phyloP scores from a whole-genome alignment of 148 eudicot genomes.

The Diospyros lotus region DNA sequence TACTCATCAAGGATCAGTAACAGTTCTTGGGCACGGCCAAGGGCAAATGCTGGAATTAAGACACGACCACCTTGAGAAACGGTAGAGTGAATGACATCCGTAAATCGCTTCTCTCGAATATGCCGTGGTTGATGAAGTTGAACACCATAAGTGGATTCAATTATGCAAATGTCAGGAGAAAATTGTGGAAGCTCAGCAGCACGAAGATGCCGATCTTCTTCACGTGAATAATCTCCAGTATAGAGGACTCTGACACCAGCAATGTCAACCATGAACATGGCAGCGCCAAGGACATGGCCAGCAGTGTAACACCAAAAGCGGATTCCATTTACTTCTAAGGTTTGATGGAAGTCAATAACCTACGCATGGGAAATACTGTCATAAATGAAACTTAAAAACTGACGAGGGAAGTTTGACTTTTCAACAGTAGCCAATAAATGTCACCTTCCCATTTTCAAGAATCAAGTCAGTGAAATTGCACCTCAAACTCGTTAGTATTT shows the following conservation, averaged over 20 bases:
- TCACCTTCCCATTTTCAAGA: not conserved
- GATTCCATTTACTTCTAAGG: slow-evolving; percentile 91
- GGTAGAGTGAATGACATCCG: slow-evolving; percentile 81
- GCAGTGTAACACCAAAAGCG: slow-evolving; percentile 99
- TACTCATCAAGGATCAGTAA: slow-evolving; percentile 89
- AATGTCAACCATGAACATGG: slow-evolving; percentile 99
- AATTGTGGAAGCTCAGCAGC: slow-evolving; percentile 88
- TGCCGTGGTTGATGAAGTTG: slow-evolving; percentile 85
- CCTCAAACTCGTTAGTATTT: not conserved
- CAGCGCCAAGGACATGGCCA: slow-evolving; percentile 98
- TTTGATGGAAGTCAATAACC: slow-evolving; percentile 98
- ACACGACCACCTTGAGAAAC: slow-evolving; percentile 94
- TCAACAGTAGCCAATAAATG: not conserved
- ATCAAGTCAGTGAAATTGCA: not conserved
- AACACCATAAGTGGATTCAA: slow-evolving; percentile 93
- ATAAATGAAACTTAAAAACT: not conserved
- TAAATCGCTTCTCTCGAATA: slow-evolving; percentile 79
- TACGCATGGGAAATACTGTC: slow-evolving; percentile 21
- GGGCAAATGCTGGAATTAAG: slow-evolving; percentile 89
- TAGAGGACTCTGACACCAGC: slow-evolving; percentile 92
- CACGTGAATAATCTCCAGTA: slow-evolving; percentile 96
- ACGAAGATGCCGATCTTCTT: slow-evolving; percentile 94
- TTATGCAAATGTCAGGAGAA: slow-evolving; percentile 89
- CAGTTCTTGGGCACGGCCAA: slow-evolving; percentile 94
- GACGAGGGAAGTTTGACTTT: not conserved